These are phyloP conservation scores for Waltergamsia citrina DNA, from an alignment of 2,329 filamentous ascomycete genomes.

Conservation along the genomic window DNA sequence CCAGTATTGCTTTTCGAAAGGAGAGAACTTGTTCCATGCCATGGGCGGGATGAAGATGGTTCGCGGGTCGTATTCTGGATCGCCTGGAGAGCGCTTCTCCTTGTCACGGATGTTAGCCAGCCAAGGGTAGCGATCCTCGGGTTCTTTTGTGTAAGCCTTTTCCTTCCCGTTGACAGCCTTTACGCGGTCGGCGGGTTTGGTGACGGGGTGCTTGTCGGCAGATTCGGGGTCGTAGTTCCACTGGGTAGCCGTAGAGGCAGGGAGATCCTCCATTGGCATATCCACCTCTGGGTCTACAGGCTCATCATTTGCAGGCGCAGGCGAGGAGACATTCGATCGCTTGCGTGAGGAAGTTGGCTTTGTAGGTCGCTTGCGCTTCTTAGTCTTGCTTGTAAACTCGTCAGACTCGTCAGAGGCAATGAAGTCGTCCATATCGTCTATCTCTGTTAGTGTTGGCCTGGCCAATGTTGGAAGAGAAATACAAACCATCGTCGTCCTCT, in stretches of 20 bases:
- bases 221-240: conserved; percentile 60
- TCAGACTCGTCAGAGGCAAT: conserved; percentile 82
- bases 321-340: conserved; percentile 44
- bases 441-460: conserved; percentile 4
- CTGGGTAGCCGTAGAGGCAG: conserved; percentile 65
- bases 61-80: conserved; percentile 85
- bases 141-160: conserved; percentile 74
- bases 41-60: conserved; percentile 82
- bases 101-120: conserved; percentile 78
- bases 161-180: conserved; percentile 32
- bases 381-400: conserved; percentile 43
- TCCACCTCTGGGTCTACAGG: conserved; percentile 28
- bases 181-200: conserved; percentile 18
- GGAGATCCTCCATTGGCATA: conserved; percentile 42
- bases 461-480: not conserved
- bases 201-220: conserved; percentile 23
- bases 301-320: conserved; percentile 9
- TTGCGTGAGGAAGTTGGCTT: conserved; percentile 50
- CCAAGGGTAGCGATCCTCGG: conserved; percentile 83
- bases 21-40: conserved; percentile 75
- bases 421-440: conserved; percentile 75
- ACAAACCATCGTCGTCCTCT: conserved; percentile 52
- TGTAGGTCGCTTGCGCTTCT: conserved; percentile 66
- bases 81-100: conserved; percentile 65
- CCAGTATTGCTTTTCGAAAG: conserved; percentile 98